phyloP scores from a whole-genome alignment of 2,329 filamentous ascomycete species.

The Immersiporthe knoxdaviesiana region DNA sequence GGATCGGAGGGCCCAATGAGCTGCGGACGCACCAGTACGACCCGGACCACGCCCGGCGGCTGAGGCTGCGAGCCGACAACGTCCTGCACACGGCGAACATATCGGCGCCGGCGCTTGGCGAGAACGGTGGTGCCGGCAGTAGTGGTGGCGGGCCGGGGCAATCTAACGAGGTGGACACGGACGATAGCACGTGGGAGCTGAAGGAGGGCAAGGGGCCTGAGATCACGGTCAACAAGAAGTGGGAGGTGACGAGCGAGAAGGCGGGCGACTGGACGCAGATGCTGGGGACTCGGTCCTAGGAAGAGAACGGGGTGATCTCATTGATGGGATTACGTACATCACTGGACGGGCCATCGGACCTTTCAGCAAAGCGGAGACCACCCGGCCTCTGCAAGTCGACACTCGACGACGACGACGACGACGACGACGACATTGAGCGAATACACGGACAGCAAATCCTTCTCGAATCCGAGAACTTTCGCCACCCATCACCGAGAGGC shows the following conservation, averaged over 20 bases:
- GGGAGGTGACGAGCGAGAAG: constrained; percentile 12
- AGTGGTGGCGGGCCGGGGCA: not conserved
- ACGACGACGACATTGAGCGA: not conserved
- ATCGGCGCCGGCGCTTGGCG: not conserved
- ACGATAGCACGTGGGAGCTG: constrained; percentile 8
- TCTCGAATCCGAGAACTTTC: not conserved
- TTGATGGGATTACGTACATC: not conserved
- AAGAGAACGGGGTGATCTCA: not conserved
- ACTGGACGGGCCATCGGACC: not conserved
- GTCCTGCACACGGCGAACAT: constrained; percentile 6
- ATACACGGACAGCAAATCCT: not conserved
- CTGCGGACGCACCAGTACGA: constrained; percentile 15
- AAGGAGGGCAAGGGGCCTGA: constrained; percentile 6
- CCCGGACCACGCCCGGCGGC: constrained; percentile 8
- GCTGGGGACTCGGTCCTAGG: not conserved
- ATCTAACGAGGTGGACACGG: not conserved
- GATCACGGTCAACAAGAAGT: constrained; percentile 9
- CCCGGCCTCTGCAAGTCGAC: not conserved
- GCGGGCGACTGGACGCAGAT: constrained; percentile 15
- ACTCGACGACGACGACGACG: not conserved
- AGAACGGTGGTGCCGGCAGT: not conserved
- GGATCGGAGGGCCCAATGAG: not conserved
- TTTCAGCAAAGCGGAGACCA: not conserved
- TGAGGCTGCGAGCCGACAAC: constrained; percentile 6
- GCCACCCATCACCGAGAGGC: not conserved